Conservation (phyloP, 78 protist genomes). For the Dictyostelium purpureum region DNA sequence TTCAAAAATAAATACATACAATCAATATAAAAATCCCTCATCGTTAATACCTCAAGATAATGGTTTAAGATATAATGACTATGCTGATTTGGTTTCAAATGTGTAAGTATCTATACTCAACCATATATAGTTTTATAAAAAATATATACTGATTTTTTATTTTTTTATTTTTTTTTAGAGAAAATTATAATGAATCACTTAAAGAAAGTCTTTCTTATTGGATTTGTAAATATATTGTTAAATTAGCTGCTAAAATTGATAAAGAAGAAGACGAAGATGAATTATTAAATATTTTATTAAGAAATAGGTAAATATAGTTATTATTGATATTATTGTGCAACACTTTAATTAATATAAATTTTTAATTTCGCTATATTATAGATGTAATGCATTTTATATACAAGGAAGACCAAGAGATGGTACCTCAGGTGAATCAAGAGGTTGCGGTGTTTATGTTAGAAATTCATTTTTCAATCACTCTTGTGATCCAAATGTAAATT, state of each 20-base stretch:
- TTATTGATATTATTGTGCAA: neutral
- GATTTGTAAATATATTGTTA: slow-evolving; percentile 50
- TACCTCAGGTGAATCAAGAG: slow-evolving; percentile 51
- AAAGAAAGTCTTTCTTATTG: slow-evolving; percentile 65
- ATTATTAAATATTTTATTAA: slow-evolving; percentile 39
- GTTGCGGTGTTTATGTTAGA: slow-evolving; percentile 77
- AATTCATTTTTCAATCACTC: slow-evolving; percentile 68
- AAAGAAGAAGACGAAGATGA: slow-evolving; percentile 42
- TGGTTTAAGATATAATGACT: slow-evolving; percentile 70
- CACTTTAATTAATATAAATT: neutral
- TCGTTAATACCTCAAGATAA: slow-evolving; percentile 65
- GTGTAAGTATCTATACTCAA: slow-evolving; percentile 16
- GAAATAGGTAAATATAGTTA: slow-evolving; percentile 13
- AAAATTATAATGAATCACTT: slow-evolving; percentile 18
- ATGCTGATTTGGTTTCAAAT: slow-evolving; percentile 64
- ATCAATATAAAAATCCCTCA: slow-evolving; percentile 1
- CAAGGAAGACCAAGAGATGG: slow-evolving; percentile 77
- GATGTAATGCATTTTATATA: slow-evolving; percentile 78
- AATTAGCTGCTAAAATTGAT: neutral
- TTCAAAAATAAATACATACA: neutral
- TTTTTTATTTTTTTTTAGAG: neutral
- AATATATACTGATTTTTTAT: neutral
- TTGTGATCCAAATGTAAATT: slow-evolving; percentile 73
- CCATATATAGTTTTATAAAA: neutral
- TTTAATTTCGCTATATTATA: neutral